A percentile compares a stretch with the other conserved stretches of the same genome.
Evolutionary conservation across 768 basidiomycete species (phyloP).

Genomic region (Macrolepiota albuminosa): DNA sequence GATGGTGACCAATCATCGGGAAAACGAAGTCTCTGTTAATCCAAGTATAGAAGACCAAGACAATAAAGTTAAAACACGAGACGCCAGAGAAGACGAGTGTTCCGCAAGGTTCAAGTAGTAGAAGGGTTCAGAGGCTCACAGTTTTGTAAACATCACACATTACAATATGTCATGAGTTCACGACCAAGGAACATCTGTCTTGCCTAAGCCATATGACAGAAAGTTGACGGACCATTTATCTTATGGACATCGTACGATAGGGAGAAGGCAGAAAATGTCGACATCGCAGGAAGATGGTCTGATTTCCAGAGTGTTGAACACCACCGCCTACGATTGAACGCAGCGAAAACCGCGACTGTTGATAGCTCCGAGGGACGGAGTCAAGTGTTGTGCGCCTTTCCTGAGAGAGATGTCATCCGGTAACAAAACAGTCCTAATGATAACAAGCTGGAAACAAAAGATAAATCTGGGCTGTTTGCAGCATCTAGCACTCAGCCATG

Average conservation of each 20-base stretch:
- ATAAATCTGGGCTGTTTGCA: background rate
- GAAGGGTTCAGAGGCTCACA: background rate
- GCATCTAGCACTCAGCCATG: background rate
- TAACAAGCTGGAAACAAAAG: background rate
- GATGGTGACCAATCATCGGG: background rate
- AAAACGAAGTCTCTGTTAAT: background rate
- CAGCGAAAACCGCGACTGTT: background rate
- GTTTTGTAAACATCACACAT: conserved; percentile 2
- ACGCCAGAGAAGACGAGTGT: background rate
- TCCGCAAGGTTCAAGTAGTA: background rate
- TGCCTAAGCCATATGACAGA: background rate
- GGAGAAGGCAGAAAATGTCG: conserved; percentile 2
- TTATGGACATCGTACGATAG: conserved; percentile 3
- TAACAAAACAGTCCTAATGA: background rate
- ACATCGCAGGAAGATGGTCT: conserved; percentile 5
- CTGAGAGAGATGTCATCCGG: background rate
- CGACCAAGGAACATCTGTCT: background rate
- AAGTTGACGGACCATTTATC: background rate
- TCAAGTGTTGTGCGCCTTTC: background rate
- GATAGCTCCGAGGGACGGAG: background rate
- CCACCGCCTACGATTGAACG: background rate
- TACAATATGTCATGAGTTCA: conserved; percentile 6
- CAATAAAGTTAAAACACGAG: background rate
- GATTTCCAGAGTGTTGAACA: conserved; percentile 4
- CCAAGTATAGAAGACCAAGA: background rate